Percentiles rank a stretch among this genome's conserved stretches.
Evolutionary conservation across 2,329 filamentous ascomycete genomes (phyloP).

Genomic region (Dactylellina leptospora): DNA sequence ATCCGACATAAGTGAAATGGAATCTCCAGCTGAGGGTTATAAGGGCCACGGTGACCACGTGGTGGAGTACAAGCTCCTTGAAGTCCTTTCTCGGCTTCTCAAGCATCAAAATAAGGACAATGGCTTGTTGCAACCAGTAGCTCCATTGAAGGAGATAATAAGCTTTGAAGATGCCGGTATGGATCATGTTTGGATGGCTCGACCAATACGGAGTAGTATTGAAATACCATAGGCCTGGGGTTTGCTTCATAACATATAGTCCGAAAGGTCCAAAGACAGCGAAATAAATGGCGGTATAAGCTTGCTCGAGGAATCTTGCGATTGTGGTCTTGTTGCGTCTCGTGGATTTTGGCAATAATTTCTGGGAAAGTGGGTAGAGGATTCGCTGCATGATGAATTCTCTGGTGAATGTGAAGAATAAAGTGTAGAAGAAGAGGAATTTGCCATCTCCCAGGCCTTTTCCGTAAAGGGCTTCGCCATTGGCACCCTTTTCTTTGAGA

Average conservation of each 20-base stretch:
- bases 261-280: constrained; percentile 81
- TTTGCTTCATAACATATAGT: constrained; percentile 87
- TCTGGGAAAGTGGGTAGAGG: constrained; percentile 76
- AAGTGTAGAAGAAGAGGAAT: constrained; percentile 86
- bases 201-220: constrained; percentile 91
- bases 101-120: constrained; percentile 84
- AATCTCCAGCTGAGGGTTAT: constrained; percentile 91
- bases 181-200: constrained; percentile 81
- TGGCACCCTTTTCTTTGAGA: constrained; percentile 65
- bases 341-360: constrained; percentile 57
- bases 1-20: constrained; percentile 94
- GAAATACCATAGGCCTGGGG: constrained; percentile 90
- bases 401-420: constrained; percentile 90
- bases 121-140: constrained; percentile 94
- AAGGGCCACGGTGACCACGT: constrained; percentile 84
- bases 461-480: constrained; percentile 68
- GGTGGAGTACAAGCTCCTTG: constrained; percentile 89
- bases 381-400: constrained; percentile 96
- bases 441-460: constrained; percentile 88
- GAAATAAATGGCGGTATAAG: constrained; percentile 94
- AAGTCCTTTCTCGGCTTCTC: constrained; percentile 96
- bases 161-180: constrained; percentile 85
- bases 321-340: constrained; percentile 75
- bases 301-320: constrained; percentile 92
- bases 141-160: constrained; percentile 95